These are phyloP conservation scores for Phytophthora multivora DNA, from an alignment of 352 stramenopile genomes.

Conservation along the genomic window DNA sequence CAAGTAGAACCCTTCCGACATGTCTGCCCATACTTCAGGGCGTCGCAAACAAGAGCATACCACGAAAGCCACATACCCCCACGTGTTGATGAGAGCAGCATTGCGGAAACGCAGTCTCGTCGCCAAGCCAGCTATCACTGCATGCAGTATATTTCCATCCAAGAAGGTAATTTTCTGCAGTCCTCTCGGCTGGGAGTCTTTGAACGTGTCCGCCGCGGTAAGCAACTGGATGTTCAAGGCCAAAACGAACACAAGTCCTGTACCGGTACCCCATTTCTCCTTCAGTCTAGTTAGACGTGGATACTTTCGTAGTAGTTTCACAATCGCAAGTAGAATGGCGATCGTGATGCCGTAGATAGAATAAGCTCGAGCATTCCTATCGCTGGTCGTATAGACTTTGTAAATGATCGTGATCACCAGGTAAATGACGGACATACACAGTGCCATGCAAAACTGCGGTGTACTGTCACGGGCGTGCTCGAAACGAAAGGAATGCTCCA, in stretches of 20 bases:
- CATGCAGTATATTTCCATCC: slow-evolving; percentile 56
- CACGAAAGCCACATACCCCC: slow-evolving; percentile 45
- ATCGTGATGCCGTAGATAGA: slow-evolving; percentile 40
- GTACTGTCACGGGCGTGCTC: slow-evolving; percentile 59
- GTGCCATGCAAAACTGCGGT: slow-evolving; percentile 51
- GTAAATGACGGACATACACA: slow-evolving; percentile 41
- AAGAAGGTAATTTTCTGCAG: slow-evolving; percentile 35
- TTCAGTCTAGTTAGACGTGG: slow-evolving; percentile 42
- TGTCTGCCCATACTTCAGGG: slow-evolving; percentile 39
- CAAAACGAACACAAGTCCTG: slow-evolving; percentile 40
- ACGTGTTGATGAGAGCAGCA: slow-evolving; percentile 47
- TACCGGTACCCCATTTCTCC: slow-evolving; percentile 34
- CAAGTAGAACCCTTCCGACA: slow-evolving; percentile 49
- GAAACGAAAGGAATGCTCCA: slow-evolving; percentile 56
- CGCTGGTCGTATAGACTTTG: slow-evolving; percentile 43
- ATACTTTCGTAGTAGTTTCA: slow-evolving; percentile 39
- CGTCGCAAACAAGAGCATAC: slow-evolving; percentile 17
- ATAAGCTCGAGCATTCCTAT: slow-evolving; percentile 40
- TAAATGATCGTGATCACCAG: slow-evolving; percentile 46
- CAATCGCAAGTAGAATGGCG: slow-evolving; percentile 22
- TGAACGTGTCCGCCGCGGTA: slow-evolving; percentile 9
- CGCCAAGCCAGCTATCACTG: slow-evolving; percentile 59
- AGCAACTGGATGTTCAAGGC: slow-evolving; percentile 52
- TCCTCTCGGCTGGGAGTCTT: slow-evolving; percentile 7
- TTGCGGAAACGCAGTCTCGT: slow-evolving; percentile 68